phyloP scores from a whole-genome alignment of 768 basidiomycete genomes.

The Glaciozyma martinii region DNA sequence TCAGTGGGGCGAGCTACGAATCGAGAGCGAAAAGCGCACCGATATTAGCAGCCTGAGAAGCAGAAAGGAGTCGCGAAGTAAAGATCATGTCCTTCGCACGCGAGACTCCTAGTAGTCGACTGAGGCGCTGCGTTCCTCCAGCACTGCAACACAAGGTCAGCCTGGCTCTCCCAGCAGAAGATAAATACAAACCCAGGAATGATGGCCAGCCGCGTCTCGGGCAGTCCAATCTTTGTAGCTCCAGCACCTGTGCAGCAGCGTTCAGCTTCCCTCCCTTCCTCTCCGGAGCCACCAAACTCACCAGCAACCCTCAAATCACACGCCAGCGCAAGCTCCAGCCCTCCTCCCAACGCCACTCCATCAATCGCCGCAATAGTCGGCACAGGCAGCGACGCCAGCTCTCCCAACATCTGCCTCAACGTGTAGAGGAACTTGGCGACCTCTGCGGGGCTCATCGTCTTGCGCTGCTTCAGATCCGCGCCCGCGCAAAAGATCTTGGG shows the following conservation, averaged over 20 bases:
- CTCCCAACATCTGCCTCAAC: constrained; percentile 59
- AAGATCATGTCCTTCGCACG: constrained; percentile 82
- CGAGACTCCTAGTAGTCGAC: constrained; percentile 65
- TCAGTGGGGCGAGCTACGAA: not conserved
- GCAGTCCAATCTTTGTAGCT: constrained; percentile 79
- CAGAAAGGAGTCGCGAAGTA: constrained; percentile 61
- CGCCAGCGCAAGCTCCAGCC: constrained; percentile 73
- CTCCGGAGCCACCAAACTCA: constrained; percentile 38
- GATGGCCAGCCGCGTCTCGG: constrained; percentile 67
- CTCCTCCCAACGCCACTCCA: constrained; percentile 88
- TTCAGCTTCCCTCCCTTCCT: not conserved
- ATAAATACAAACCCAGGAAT: constrained; percentile 54
- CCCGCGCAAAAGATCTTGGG: constrained; percentile 79
- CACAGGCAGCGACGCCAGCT: constrained; percentile 71
- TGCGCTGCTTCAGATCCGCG: constrained; percentile 76
- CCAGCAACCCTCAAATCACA: constrained; percentile 87
- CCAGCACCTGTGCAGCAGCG: constrained; percentile 39
- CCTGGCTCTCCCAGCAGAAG: not conserved
- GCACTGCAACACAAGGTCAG: constrained; percentile 41
- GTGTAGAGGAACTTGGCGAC: constrained; percentile 69
- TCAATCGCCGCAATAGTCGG: constrained; percentile 83
- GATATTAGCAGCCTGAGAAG: constrained; percentile 59
- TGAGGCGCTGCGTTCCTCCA: constrained; percentile 75
- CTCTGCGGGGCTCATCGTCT: constrained; percentile 66
- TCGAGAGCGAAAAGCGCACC: constrained; percentile 44